Conservation (phyloP, 2,329 filamentous ascomycete species). For the Hypoxylon sp. region DNA sequence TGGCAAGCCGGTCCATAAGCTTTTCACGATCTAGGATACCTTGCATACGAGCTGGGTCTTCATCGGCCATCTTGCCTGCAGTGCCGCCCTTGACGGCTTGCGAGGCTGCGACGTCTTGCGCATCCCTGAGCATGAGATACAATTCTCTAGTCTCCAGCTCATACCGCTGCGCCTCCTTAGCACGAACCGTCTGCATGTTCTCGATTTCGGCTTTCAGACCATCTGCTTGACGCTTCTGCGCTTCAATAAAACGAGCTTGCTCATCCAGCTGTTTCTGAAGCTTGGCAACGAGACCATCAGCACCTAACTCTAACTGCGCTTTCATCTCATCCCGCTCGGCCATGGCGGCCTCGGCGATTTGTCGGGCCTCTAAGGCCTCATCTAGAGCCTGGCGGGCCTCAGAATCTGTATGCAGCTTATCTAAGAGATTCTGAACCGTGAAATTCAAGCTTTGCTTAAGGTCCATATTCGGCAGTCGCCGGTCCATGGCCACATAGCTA, state of each 20-base stretch:
- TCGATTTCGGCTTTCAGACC: constrained; percentile 90
- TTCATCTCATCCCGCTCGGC: constrained; percentile 97
- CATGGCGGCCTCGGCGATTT: constrained; percentile 95
- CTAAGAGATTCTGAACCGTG: constrained; percentile 93
- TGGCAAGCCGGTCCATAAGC: constrained; percentile 93
- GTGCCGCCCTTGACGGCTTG: constrained; percentile 75
- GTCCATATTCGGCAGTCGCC: constrained; percentile 95
- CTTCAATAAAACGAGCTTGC: constrained; percentile 89
- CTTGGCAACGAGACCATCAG: constrained; percentile 93
- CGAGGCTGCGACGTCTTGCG: constrained; percentile 94
- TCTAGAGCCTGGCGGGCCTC: constrained; percentile 94
- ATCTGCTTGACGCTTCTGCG: constrained; percentile 88
- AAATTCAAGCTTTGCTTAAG: constrained; percentile 98
- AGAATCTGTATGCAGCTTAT: constrained; percentile 96
- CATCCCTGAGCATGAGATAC: constrained; percentile 98
- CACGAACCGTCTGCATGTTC: constrained; percentile 85
- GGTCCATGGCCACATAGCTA: constrained; percentile 98
- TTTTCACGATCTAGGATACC: constrained; percentile 94
- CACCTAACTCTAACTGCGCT: constrained; percentile 88
- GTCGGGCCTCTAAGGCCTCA: constrained; percentile 89
- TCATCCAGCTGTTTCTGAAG: constrained; percentile 95
- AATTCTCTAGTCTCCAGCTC: constrained; percentile 96
- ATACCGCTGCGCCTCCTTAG: constrained; percentile 92
- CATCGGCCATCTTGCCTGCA: constrained; percentile 68
- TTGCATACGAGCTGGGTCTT: constrained; percentile 83